phyloP scores from a whole-genome alignment of 164 flowering plant species.

The Dillenia turbinata region DNA sequence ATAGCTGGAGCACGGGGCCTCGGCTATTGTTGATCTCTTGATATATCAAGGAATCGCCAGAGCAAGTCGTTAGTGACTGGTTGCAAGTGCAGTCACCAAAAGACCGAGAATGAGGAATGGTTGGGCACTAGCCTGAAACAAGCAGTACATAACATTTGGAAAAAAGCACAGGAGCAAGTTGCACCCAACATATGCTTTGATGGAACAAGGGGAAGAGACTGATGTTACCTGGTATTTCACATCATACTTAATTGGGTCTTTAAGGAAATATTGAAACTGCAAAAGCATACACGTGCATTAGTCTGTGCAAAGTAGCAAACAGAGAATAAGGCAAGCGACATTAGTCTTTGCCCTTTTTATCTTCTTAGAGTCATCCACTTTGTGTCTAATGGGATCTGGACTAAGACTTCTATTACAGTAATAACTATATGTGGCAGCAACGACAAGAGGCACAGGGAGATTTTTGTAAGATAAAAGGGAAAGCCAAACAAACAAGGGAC shows the following conservation, averaged over 20 bases:
- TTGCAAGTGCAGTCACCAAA: conserved; percentile 83
- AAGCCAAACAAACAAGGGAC: too few species aligned
- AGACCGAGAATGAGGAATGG: conserved; percentile 90
- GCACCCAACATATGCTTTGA: too few species aligned
- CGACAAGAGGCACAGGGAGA: background rate
- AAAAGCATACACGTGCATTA: conserved; percentile 5
- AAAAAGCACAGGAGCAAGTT: background rate
- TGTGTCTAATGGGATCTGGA: too few species aligned
- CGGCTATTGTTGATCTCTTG: too few species aligned
- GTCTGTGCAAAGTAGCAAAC: too few species aligned
- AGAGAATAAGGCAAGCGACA: too few species aligned
- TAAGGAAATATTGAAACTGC: conserved; percentile 90
- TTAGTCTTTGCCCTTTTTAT: too few species aligned
- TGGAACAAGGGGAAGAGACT: background rate
- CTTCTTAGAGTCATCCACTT: too few species aligned
- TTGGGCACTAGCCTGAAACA: conserved; percentile 86
- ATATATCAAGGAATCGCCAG: too few species aligned
- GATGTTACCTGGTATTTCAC: conserved; percentile 84
- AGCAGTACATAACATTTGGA: background rate
- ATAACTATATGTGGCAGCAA: background rate
- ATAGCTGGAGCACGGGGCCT: too few species aligned
- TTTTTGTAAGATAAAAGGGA: background rate
- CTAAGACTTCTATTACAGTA: background rate
- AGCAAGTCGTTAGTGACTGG: conserved; percentile 46
- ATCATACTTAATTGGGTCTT: conserved; percentile 89